Base-by-base conservation (phyloP, 1,284 basidiomycete genomes). In the Blastosporella zonata region DNA sequence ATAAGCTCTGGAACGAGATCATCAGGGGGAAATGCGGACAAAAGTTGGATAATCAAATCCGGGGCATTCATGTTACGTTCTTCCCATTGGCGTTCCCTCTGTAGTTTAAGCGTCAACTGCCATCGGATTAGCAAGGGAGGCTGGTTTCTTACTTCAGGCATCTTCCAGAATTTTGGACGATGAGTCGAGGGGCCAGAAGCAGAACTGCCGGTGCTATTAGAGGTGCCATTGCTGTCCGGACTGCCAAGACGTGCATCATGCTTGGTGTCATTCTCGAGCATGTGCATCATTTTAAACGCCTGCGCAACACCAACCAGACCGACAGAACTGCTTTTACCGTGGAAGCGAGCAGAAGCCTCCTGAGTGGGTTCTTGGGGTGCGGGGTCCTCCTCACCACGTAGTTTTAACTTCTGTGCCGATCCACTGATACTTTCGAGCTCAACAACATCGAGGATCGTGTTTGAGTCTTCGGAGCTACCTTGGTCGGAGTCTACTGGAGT, bases 31-130 rank as follows among this genome's bases (percentile, higher is more conserved):
- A 86, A 81, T 46, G 68, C 63, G 17, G 67, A 60, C 1, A 76
- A 61, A 4, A 81, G 59, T 35, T 63, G 63, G 25, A 61, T 57
- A 49, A 78, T 67, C 2, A 71, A 46, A 42, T 67, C 50, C 44
- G 64, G 56, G 20, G 67, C 57, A 50, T 71, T 66, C 42, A 67
- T 51, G 47, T 70, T 67, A 37, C 69, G 62, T 15, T 75, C 71
- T 63, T 84, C 82, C 60, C 74, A 82, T 20, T 62, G 63, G 42
- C 75, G 63, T 62, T 87, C 84, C 81, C 83, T 86, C 81, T 84
- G 47, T 15, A 34, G 33, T 28, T 22, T 5, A 45, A 21, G n/a
- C 43, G 25, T 50, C 48, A 46, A 46, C 36, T 10, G 18, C 47
- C 18, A 23, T 39, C 44, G 37, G 34, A 25, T 10, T 39, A n/a